These are phyloP conservation scores for Neurospora cerealis DNA, from an alignment of 495 filamentous ascomycete genomes.

Conservation along the genomic window DNA sequence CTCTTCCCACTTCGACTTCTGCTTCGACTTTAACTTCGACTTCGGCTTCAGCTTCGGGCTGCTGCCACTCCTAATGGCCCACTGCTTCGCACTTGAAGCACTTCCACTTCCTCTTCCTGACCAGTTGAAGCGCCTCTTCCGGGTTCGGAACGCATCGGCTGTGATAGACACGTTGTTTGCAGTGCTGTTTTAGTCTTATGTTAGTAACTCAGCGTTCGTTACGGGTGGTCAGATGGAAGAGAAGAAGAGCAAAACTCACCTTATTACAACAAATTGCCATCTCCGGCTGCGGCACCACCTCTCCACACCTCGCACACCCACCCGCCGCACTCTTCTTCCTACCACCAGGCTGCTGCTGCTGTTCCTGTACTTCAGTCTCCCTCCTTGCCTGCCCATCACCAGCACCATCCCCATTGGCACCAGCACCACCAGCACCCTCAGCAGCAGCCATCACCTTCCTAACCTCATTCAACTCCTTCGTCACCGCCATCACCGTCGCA, in stretches of 20 bases:
- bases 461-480: slow-evolving; percentile 27
- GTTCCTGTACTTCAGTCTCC: slow-evolving; percentile 1
- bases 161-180: slow-evolving; percentile 22
- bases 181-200: slow-evolving; percentile 19
- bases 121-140: slow-evolving; percentile 1
- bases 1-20: neutral
- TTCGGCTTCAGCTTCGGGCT: neutral
- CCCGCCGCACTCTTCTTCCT: slow-evolving; percentile 22
- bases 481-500: slow-evolving; percentile 21
- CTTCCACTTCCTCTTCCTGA: slow-evolving; percentile 8
- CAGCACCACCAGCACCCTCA: neutral
- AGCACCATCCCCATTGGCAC: neutral
- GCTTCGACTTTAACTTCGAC: neutral
- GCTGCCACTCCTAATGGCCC: neutral
- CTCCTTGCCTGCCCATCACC: neutral
- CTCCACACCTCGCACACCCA: slow-evolving; percentile 30
- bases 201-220: slow-evolving; percentile 6
- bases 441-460: slow-evolving; percentile 4
- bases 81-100: slow-evolving; percentile 8
- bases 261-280: slow-evolving; percentile 34
- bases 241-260: slow-evolving; percentile 19
- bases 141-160: slow-evolving; percentile 12
- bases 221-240: neutral
- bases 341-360: slow-evolving; percentile 11
- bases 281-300: slow-evolving; percentile 25